A percentile compares a stretch with the other conserved stretches of the same genome.
Conservation (phyloP, 805 yeast genomes). For the Saccharomycopsis babjevae region DNA sequence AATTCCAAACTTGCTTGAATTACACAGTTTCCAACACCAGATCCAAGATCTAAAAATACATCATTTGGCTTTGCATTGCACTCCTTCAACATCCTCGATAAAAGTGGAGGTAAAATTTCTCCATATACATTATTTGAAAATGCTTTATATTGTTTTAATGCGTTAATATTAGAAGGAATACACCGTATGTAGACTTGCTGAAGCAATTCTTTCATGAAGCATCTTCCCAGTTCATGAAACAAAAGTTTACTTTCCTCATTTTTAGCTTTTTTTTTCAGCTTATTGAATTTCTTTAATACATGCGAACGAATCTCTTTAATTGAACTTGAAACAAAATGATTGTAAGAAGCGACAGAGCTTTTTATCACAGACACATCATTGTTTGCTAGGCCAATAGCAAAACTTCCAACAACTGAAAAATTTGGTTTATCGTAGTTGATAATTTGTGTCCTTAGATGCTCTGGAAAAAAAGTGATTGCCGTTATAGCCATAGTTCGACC, state of each 20-base stretch:
- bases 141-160: conserved; percentile 64
- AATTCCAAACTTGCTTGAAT: conserved; percentile 81
- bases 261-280: conserved; percentile 22
- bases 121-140: conserved; percentile 90
- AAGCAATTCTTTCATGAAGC: conserved; percentile 55
- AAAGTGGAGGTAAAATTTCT: conserved; percentile 71
- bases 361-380: conserved; percentile 26
- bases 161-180: conserved; percentile 62
- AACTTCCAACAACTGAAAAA: conserved; percentile 31
- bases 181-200: conserved; percentile 66
- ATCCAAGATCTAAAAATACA: conserved; percentile 79
- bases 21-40: conserved; percentile 90
- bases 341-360: conserved; percentile 33
- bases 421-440: conserved; percentile 28
- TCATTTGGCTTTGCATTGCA: conserved; percentile 44
- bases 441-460: conserved; percentile 25
- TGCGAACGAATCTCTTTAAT: conserved; percentile 24
- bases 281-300: conserved; percentile 27
- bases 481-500: conserved; percentile 39
- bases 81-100: conserved; percentile 52
- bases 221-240: conserved; percentile 13
- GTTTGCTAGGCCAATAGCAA: conserved; percentile 26
- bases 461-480: conserved; percentile 33
- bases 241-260: background rate
- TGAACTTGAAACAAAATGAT: conserved; percentile 26